These are phyloP conservation scores for Russula sp. DNA, from an alignment of 768 basidiomycete genomes.

Conservation along the genomic window DNA sequence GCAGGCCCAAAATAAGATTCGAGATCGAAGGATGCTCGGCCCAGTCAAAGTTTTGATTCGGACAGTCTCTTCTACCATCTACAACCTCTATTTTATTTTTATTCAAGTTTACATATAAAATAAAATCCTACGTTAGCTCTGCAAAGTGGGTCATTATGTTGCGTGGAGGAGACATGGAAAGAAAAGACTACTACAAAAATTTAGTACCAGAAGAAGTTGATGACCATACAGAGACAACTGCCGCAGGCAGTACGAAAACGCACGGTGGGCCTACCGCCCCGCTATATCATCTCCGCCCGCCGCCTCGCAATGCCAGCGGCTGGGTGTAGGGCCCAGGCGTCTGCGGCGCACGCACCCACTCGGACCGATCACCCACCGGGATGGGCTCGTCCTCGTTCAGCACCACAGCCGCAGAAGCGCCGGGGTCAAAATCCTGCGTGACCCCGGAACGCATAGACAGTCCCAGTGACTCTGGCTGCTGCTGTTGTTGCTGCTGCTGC, in stretches of 20 bases:
- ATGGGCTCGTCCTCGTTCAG: constrained; percentile 50
- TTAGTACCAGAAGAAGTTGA: background rate
- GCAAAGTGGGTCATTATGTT: background rate
- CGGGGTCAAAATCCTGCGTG: no score
- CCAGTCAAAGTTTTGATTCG: no score
- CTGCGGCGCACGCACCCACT: constrained; percentile 28
- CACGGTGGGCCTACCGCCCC: background rate
- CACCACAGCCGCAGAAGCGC: constrained; percentile 27
- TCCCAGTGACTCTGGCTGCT: background rate
- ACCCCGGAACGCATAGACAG: background rate
- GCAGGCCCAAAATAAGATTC: no score
- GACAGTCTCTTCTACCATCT: no score
- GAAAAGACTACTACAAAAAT: background rate
- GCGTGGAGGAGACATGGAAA: no score
- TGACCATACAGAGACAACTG: background rate
- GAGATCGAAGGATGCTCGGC: no score
- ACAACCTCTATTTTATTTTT: no score
- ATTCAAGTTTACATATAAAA: no score
- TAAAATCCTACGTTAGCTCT: background rate
- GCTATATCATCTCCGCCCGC: background rate
- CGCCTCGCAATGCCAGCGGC: no score
- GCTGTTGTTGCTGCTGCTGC: no score
- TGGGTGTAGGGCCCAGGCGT: background rate
- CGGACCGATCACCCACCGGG: constrained; percentile 40
- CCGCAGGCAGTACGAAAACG: background rate